Evolutionary conservation across 495 filamentous ascomycete species (phyloP), one percentile per base, ranked within the genome.

Genomic region (Sordaria brevicollis): DNA sequence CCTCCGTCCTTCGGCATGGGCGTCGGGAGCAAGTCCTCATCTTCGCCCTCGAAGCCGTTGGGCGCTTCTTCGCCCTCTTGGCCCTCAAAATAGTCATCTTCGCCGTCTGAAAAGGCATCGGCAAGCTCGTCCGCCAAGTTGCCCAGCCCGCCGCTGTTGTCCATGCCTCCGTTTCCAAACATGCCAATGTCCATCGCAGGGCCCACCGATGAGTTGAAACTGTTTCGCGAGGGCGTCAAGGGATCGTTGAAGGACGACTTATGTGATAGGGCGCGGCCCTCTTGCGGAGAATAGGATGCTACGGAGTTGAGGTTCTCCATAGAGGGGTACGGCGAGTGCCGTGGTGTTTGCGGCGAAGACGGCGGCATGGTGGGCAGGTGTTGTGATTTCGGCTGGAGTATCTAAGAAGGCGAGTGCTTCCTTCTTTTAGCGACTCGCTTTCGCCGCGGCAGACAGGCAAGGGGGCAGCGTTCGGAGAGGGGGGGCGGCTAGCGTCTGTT

Each of bases 51-150:
- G 8, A 77, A 70, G 65, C 67, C 79, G 68, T 73, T 77, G 19
- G 74, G 72, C 8, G 76, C 68, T n/a, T 67, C 73, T 31, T 70
- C 75, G 34, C 82, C 81, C 15, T 74, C 81, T n/a, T 83, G 81
- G 10, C 78, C 78, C 4, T 82, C 85, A 9, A 89, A 89, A 54
- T 89, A 89, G 62, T 88, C 84, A 29, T 83, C 84, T 34, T 86
- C 84, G 15, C 76, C 82, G 66, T 86, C 86, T 15, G 84, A 87
- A 71, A 87, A 85, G 10, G 84, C 84, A 68, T 87, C 89, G 17
- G 86, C 89, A 33, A 91, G 80, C 74, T 95, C 92, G 72, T 96
- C 93, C 13, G 93, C 93, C 19, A 97, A 81, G 72, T 91, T 96
- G 37, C 93, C 93, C 21, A 95, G 80, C 1, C 92, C 92, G 36